These are phyloP conservation scores for Umbelopsis sp. DNA, from an alignment of 192 early-diverging fungal genomes.

Conservation along the genomic window DNA sequence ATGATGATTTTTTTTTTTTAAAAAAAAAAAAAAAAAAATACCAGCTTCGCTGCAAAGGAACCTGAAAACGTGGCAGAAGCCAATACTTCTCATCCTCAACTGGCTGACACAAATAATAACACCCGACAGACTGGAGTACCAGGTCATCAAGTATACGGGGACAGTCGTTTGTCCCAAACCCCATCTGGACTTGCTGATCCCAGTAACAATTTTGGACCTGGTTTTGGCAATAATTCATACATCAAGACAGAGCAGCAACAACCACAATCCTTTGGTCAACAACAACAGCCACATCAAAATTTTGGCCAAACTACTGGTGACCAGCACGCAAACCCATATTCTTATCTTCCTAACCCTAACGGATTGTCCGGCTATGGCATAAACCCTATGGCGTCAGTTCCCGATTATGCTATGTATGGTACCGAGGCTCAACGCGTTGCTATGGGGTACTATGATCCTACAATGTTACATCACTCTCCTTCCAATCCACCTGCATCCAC, in stretches of 20 bases:
- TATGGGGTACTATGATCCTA: slow-evolving; percentile 37
- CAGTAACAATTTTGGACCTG: neutral
- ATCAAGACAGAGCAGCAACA: neutral
- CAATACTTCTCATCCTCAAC: neutral
- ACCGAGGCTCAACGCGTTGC: slow-evolving; percentile 23
- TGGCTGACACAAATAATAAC: neutral
- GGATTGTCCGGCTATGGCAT: slow-evolving; percentile 48
- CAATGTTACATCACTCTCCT: slow-evolving; percentile 44
- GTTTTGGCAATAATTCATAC: neutral
- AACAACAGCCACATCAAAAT: neutral
- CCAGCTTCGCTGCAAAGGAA: neutral
- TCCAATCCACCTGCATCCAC: slow-evolving; percentile 45
- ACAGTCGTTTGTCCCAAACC: neutral
- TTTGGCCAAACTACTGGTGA: neutral
- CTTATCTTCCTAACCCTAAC: slow-evolving; percentile 1
- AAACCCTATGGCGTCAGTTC: slow-evolving; percentile 44
- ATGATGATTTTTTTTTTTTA: too few relatives aligned
- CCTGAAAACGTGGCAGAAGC: neutral
- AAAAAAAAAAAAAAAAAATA: too few relatives aligned
- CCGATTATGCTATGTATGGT: slow-evolving; percentile 34
- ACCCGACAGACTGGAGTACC: neutral
- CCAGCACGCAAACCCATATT: slow-evolving; percentile 11
- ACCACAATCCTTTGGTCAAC: neutral
- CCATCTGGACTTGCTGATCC: neutral
- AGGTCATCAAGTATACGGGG: neutral